Base-by-base conservation (phyloP, 1,139 yeast genomes). In the Pichia norvegensis region DNA sequence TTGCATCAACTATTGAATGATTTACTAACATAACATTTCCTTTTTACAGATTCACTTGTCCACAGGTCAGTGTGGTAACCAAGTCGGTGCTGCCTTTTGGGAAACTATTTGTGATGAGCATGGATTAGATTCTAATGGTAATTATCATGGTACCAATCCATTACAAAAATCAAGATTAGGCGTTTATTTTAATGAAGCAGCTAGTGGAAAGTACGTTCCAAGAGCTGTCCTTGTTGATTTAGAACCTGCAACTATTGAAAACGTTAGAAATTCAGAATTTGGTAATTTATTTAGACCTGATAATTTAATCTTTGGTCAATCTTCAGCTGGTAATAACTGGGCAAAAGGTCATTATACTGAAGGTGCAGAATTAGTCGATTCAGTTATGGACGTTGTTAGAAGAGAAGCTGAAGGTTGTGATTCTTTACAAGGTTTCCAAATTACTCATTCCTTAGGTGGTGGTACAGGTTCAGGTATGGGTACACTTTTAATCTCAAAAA, bases 41-140 rank as follows among this genome's bases (percentile, higher is more conserved):
- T 41, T 37, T 23, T 37, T 37, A 25, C 43, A 83, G 92, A 86
- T 90, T 68, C 97, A 90, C 70, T 78, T 90, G 68, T 90, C 97
- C 53, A 84, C 97, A 49, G 97, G 97, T 69, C 97, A 90, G 74
- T 92, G 98, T 81, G 98, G 98, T 81, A 92, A 92, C 80, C 98
- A 92, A 73, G 88, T 92, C 61, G 95, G 97, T 69, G 95, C 95
- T 57, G 95, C 96, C 49, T 87, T 87, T 65, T 87, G 97, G 97
- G 95, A 90, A 72, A 87, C 97, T 46, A 92, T 92, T 62, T 84
- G 95, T 72, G 94, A 87, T 54, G 98, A 92, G 69, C 98, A 92
- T 63, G 97, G 97, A 41, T 78, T 92, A 62, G 97, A 87, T 64
- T 75, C 76, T 59, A 74, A 80, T 54, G 98, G 98, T 53, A 79